Conservation (phyloP, 108 stramenopile species). For the Cyclotella choctawhatcheeana region DNA sequence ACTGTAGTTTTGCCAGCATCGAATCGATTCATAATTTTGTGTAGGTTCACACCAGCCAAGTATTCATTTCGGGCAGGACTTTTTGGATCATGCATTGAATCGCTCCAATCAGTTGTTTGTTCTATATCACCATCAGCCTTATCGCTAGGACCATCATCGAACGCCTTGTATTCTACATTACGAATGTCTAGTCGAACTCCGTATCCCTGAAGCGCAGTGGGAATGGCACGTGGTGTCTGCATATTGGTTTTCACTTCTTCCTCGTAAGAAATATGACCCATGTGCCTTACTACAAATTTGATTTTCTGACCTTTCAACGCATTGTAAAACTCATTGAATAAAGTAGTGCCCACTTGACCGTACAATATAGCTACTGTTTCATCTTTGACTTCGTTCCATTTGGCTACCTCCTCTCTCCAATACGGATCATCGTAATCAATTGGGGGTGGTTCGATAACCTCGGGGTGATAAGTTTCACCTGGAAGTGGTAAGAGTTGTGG, state of each 20-base stretch:
- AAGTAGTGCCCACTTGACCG: slow-evolving; percentile 64
- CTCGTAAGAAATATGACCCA: slow-evolving; percentile 67
- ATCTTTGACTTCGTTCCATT: slow-evolving; percentile 5
- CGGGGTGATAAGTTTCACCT: slow-evolving; percentile 37
- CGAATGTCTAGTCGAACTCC: slow-evolving; percentile 91
- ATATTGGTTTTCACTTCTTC: slow-evolving; percentile 34
- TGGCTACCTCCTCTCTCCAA: background rate
- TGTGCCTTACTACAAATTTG: slow-evolving; percentile 74
- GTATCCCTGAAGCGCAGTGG: slow-evolving; percentile 79
- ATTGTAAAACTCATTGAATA: slow-evolving; percentile 67
- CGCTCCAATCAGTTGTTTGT: slow-evolving; percentile 38
- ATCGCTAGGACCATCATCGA: slow-evolving; percentile 62
- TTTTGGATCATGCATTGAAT: slow-evolving; percentile 38
- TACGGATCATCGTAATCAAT: background rate
- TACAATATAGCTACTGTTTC: slow-evolving; percentile 67
- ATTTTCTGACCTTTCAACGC: slow-evolving; percentile 36
- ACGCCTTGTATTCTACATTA: slow-evolving; percentile 88
- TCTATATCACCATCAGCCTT: slow-evolving; percentile 24
- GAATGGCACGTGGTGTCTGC: slow-evolving; percentile 19
- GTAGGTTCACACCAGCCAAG: slow-evolving; percentile 49
- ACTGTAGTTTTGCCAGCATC: slow-evolving; percentile 8
- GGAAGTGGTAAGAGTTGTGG: slow-evolving; percentile 36
- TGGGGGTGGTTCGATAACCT: background rate
- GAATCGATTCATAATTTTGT: slow-evolving; percentile 27
- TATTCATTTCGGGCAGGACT: slow-evolving; percentile 47